Evolutionary conservation across 2,329 filamentous ascomycete genomes (phyloP).

Genomic region (Apiospora sp.): DNA sequence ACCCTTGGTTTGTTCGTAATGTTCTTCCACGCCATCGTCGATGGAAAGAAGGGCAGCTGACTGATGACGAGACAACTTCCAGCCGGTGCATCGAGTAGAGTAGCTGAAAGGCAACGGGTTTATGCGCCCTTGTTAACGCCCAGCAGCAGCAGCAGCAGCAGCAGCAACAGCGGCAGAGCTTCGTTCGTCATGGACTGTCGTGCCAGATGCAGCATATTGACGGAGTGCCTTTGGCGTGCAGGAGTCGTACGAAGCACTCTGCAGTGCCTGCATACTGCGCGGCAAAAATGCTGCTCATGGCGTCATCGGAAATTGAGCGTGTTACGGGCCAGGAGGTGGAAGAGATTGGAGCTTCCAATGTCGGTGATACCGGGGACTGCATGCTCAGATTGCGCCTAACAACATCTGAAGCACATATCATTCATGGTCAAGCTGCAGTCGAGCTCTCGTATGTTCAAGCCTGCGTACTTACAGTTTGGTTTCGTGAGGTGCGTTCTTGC

Average conservation of each 20-base stretch:
- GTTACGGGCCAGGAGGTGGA: conserved; percentile 13
- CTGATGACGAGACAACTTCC: neutral
- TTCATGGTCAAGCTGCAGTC: neutral
- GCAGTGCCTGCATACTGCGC: conserved; percentile 1
- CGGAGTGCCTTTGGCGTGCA: neutral
- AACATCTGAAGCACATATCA: neutral
- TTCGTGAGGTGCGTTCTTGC: neutral
- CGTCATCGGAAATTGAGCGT: conserved; percentile 20
- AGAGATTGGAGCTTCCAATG: neutral
- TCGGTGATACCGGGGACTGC: conserved; percentile 6
- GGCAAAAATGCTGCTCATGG: conserved; percentile 1
- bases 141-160: neutral
- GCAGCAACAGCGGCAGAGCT: neutral
- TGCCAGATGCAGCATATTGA: neutral
- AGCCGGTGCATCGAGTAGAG: neutral
- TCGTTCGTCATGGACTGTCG: conserved; percentile 11
- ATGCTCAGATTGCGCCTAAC: neutral
- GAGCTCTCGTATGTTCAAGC: neutral
- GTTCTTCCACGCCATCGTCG: neutral
- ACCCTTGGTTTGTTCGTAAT: neutral
- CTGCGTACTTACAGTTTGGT: neutral
- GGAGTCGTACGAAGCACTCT: conserved; percentile 15
- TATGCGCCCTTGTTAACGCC: neutral
- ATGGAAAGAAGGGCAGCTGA: neutral
- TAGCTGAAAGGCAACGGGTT: neutral